Conservation (phyloP, 176 grass and related monocot species). For the Carex parvula region DNA sequence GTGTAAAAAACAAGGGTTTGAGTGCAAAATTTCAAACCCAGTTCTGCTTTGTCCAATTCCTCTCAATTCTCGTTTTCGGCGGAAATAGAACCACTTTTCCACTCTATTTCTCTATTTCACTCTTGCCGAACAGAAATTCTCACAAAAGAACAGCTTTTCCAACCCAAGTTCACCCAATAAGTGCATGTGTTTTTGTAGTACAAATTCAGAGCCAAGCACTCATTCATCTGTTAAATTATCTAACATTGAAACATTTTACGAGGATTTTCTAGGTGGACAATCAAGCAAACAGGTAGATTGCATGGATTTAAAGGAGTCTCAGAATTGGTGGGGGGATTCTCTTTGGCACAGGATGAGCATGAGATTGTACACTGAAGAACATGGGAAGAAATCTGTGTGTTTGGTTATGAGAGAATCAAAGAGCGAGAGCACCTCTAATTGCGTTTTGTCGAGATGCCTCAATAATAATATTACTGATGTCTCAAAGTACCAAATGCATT, state of each 20-base stretch:
- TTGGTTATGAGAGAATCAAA: slow-evolving; percentile 30
- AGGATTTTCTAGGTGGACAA: neutral
- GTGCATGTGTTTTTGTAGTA: slow-evolving; percentile 28
- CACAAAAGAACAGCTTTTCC: too few species aligned
- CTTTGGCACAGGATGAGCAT: slow-evolving; percentile 56
- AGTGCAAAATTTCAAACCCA: too few species aligned
- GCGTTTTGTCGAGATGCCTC: slow-evolving; percentile 44
- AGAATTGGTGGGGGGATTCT: slow-evolving; percentile 41
- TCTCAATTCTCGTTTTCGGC: too few species aligned
- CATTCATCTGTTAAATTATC: slow-evolving; percentile 41
- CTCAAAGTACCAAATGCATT: neutral
- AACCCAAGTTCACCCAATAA: neutral
- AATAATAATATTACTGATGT: neutral
- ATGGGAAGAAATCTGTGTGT: slow-evolving; percentile 1
- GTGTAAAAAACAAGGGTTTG: too few species aligned
- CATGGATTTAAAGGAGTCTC: slow-evolving; percentile 66
- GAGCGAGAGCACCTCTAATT: slow-evolving; percentile 42
- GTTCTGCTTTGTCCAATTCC: too few species aligned
- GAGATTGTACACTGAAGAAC: slow-evolving; percentile 55
- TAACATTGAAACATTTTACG: neutral
- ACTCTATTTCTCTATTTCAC: too few species aligned
- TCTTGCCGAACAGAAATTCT: too few species aligned
- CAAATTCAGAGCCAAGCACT: slow-evolving; percentile 37
- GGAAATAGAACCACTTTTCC: too few species aligned
- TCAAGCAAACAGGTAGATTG: neutral